Conservation (phyloP, 192 early-diverging fungal genomes). For the Chytriomyces sp. region DNA sequence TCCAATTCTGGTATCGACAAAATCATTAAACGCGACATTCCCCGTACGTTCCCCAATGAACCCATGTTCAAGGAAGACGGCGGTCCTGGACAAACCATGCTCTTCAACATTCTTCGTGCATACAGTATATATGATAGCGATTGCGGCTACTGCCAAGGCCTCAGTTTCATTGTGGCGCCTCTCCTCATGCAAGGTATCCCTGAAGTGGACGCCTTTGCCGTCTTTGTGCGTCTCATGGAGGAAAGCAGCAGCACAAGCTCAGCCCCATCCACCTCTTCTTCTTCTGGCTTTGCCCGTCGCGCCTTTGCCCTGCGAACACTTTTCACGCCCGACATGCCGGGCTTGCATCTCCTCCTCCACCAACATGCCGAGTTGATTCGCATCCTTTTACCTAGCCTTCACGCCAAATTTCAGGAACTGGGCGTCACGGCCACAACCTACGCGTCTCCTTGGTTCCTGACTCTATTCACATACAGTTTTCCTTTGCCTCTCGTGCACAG, state of each 20-base stretch:
- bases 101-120: conserved; percentile 86
- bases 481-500: conserved; percentile 85
- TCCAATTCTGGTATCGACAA: conserved; percentile 62
- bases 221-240: conserved; percentile 87
- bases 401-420: conserved; percentile 73
- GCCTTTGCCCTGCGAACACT: conserved; percentile 83
- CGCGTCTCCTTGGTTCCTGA: conserved; percentile 97
- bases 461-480: conserved; percentile 92
- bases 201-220: conserved; percentile 81
- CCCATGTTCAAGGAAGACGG: conserved; percentile 73
- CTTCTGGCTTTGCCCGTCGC: neutral
- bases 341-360: conserved; percentile 79
- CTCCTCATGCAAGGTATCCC: conserved; percentile 80
- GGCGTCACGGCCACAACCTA: conserved; percentile 89
- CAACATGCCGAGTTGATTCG: conserved; percentile 82
- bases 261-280: neutral
- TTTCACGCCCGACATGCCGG: conserved; percentile 84
- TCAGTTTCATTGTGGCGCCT: conserved; percentile 86
- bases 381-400: conserved; percentile 77
- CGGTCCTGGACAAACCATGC: conserved; percentile 80
- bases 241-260: conserved; percentile 12
- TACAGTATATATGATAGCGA: conserved; percentile 87
- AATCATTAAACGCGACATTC: conserved; percentile 83
- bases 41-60: conserved; percentile 83
- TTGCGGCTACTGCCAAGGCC: conserved; percentile 95